These are phyloP conservation scores for Suillus lakei DNA, from an alignment of 768 basidiomycete species.

Conservation along the genomic window DNA sequence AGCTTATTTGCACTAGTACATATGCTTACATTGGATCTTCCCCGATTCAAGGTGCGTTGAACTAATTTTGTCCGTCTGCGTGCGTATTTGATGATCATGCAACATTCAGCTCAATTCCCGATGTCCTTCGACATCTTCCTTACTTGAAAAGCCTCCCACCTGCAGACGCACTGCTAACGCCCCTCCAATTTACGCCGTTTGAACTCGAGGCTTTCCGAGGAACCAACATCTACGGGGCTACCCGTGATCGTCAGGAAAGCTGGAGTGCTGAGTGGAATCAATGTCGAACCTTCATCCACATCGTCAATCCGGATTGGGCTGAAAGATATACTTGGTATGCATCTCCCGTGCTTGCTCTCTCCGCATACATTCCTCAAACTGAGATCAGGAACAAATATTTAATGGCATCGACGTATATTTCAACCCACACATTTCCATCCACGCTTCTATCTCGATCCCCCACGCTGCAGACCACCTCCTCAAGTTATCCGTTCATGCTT, in stretches of 20 bases:
- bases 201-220: conserved; percentile 76
- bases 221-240: conserved; percentile 82
- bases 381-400: conserved; percentile 71
- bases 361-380: conserved; percentile 11
- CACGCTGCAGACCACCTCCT: conserved; percentile 50
- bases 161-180: conserved; percentile 60
- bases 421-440: conserved; percentile 91
- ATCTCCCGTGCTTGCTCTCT: conserved; percentile 6
- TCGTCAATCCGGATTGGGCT: conserved; percentile 46
- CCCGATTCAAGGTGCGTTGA: conserved; percentile 40
- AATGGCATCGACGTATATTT: conserved; percentile 74
- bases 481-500: conserved; percentile 77
- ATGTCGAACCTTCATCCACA: conserved; percentile 49
- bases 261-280: conserved; percentile 69
- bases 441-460: conserved; percentile 66
- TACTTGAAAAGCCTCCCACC: conserved; percentile 76
- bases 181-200: conserved; percentile 66
- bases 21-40: conserved; percentile 66
- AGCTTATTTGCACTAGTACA: conserved; percentile 71
- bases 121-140: conserved; percentile 45
- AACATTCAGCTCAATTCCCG: conserved; percentile 12
- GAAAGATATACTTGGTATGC: conserved; percentile 70
- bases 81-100: conserved; percentile 12
- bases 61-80: neutral
- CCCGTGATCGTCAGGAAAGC: conserved; percentile 62